Conservation (phyloP, 192 early-diverging fungal species). For the Chytriomyces hyalinus region DNA sequence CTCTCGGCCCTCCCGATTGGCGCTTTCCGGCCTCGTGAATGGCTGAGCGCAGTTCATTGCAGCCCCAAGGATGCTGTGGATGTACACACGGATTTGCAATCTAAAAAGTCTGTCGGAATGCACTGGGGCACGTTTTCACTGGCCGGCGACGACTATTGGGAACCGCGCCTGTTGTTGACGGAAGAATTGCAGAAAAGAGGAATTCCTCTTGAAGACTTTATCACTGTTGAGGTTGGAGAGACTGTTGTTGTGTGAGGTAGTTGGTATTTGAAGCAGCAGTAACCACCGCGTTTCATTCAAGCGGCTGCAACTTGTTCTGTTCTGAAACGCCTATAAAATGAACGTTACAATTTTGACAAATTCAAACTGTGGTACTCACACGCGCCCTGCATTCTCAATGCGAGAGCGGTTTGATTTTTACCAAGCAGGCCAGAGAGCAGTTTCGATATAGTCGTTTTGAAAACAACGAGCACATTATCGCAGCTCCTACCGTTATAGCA, state of each 20-base stretch:
- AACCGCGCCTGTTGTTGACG: conserved; percentile 68
- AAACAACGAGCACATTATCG: no score
- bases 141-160: conserved; percentile 70
- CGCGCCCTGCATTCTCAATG: no score
- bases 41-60: conserved; percentile 78
- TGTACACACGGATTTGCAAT: conserved; percentile 58
- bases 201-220: conserved; percentile 20
- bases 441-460: no score
- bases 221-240: conserved; percentile 26
- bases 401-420: no score
- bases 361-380: no score
- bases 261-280: not conserved
- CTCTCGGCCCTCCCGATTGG: conserved; percentile 84
- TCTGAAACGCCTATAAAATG: no score
- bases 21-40: conserved; percentile 76
- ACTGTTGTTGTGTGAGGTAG: conserved; percentile 5
- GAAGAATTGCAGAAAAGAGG: conserved; percentile 56
- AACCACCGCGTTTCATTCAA: no score
- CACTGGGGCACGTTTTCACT: conserved; percentile 88
- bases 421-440: no score
- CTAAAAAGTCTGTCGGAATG: conserved; percentile 56
- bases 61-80: conserved; percentile 81
- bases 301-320: no score
- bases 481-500: no score
- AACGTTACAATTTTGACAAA: no score